Percentiles rank a stretch among this genome's conserved stretches.
Evolutionary conservation across 148 eudicot genomes (phyloP).

Genomic region (Silene conica): DNA sequence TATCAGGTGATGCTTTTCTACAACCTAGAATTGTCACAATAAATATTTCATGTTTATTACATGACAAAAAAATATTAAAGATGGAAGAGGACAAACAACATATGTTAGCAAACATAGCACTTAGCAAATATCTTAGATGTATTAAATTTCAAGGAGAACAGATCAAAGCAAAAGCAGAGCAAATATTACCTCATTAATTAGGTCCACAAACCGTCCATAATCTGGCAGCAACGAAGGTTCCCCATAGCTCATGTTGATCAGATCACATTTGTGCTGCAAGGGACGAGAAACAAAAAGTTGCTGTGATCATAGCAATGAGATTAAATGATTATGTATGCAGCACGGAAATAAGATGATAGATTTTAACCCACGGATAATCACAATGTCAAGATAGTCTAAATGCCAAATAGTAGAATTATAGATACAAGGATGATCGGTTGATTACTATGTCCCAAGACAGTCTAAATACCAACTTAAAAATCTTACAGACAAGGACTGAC

Average conservation of each 20-base stretch:
- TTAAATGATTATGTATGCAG: conserved; percentile 7
- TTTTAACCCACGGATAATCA: neutral
- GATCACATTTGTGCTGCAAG: conserved; percentile 94
- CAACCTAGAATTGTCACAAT: conserved; percentile 48
- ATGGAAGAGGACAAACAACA: neutral
- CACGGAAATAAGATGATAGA: neutral
- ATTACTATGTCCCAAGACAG: neutral
- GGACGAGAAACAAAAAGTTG: conserved; percentile 5
- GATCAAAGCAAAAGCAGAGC: neutral
- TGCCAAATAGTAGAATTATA: neutral
- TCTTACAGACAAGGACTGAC: neutral
- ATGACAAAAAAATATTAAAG: neutral
- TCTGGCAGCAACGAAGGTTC: conserved; percentile 86
- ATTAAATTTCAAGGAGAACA: neutral
- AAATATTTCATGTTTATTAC: conserved; percentile 4
- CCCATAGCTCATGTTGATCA: conserved; percentile 98
- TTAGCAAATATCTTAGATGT: neutral
- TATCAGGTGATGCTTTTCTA: conserved; percentile 74
- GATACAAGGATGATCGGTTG: neutral
- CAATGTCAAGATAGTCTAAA: neutral
- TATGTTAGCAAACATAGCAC: neutral
- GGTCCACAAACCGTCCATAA: conserved; percentile 98
- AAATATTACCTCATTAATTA: conserved; percentile 71
- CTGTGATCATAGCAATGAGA: neutral
- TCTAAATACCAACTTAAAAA: neutral